Conservation (phyloP, 805 yeast species). For the Lachancea lanzarotensis region DNA sequence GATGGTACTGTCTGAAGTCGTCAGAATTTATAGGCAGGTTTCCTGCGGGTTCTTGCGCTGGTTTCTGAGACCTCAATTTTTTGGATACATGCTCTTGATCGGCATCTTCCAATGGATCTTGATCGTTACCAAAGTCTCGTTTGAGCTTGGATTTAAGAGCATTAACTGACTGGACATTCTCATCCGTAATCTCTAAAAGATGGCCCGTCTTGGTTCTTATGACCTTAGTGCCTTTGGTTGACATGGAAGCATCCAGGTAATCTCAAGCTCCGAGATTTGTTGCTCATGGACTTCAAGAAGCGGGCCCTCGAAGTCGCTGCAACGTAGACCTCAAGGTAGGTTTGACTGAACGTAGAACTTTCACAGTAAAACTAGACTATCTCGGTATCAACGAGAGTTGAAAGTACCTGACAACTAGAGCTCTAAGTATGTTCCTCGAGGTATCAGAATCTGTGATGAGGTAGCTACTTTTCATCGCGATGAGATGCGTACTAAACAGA, state of each 20-base stretch:
- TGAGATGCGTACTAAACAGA: not conserved
- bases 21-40: slow-evolving; percentile 27
- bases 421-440: no score
- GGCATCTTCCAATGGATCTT: not conserved
- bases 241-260: not conserved
- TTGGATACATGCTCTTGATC: not conserved
- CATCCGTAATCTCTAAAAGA: slow-evolving; percentile 37
- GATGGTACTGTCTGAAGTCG: slow-evolving; percentile 56
- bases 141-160: slow-evolving; percentile 30
- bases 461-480: no score
- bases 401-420: no score
- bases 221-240: slow-evolving; percentile 1
- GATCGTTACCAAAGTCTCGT: slow-evolving; percentile 9
- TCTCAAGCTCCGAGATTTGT: not conserved
- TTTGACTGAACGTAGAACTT: no score
- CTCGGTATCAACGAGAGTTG: no score
- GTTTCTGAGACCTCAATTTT: not conserved
- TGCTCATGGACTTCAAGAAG: not conserved
- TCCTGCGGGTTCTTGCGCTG: not conserved
- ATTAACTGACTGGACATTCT: slow-evolving; percentile 39
- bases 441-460: no score
- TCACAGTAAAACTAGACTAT: no score
- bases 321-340: no score
- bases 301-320: no score
- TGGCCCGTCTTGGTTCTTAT: slow-evolving; percentile 22